A percentile compares a stretch with the other conserved stretches of the same genome.
Evolutionary conservation across 495 filamentous ascomycete species (phyloP).

Genomic region (Daldinia loculata): DNA sequence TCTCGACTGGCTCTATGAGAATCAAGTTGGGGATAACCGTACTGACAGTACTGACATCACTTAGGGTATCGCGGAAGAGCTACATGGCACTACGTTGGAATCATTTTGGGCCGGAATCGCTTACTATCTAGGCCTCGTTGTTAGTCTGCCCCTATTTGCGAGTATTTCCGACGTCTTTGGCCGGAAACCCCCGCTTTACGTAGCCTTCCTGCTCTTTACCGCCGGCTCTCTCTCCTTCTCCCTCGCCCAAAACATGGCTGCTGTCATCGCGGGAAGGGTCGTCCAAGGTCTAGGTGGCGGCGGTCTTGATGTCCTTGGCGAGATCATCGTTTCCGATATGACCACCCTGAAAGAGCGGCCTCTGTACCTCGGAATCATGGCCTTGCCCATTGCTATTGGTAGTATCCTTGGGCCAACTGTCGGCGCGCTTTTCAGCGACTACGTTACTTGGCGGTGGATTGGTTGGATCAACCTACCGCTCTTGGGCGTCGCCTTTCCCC

Average conservation of each 20-base stretch:
- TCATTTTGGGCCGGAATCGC: constrained; percentile 68
- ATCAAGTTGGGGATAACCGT: background rate
- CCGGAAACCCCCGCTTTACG: constrained; percentile 73
- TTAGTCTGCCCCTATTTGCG: constrained; percentile 56
- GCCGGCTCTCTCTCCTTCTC: constrained; percentile 72
- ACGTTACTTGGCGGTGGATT: constrained; percentile 53
- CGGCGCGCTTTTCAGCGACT: constrained; percentile 50
- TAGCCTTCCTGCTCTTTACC: constrained; percentile 69
- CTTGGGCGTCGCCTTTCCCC: constrained; percentile 28
- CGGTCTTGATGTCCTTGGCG: constrained; percentile 74
- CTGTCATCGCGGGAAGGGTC: constrained; percentile 75
- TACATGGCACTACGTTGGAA: constrained; percentile 63
- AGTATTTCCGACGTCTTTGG: constrained; percentile 74
- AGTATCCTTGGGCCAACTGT: constrained; percentile 49
- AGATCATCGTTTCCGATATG: constrained; percentile 76
- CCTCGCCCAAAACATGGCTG: constrained; percentile 68
- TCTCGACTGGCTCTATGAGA: background rate
- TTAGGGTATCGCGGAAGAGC: constrained; percentile 53
- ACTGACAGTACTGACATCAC: constrained; percentile 19
- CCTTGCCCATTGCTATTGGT: constrained; percentile 48
- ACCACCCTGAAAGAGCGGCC: constrained; percentile 50
- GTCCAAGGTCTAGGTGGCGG: constrained; percentile 82
- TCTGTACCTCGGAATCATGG: constrained; percentile 49
- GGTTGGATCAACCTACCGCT: constrained; percentile 56
- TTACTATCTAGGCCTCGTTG: constrained; percentile 60